Evolutionary conservation across 2,329 filamentous ascomycete genomes (phyloP), one percentile per base, ranked within the genome.

Genomic region (Alternaria panax): DNA sequence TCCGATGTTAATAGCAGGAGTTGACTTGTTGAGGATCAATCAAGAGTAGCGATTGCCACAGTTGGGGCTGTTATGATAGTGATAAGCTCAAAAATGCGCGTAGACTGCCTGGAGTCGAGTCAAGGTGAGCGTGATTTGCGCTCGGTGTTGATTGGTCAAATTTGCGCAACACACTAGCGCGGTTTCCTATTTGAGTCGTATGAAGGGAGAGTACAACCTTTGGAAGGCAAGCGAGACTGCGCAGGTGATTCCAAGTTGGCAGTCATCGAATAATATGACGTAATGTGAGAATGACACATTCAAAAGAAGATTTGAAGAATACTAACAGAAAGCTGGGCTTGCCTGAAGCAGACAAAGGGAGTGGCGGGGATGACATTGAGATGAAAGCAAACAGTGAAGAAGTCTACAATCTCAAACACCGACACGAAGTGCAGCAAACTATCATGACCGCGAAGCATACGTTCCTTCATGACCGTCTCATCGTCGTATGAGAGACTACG

Each of bases 101-200:
- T 38, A 51, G 28, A 30, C 25, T n/a, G 50, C n/a, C 9, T 24
- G 30, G 22, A 16, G 22, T n/a, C 24, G n/a, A 43, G 42, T 25
- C 18, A 12, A 47, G 27, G 25, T 57, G 48, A 36, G 27, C 34
- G 45, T 48, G 45, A 34, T 48, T 48, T 48, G 45, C 45, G 40
- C 25, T 42, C 3, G 14, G 25, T 38, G 32, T 11, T 48, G 51
- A 50, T 54, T 59, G 56, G 51, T 12, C 12, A 24, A 24, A 40
- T 11, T 27, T 41, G 43, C 47, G 20, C 34, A 36, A 20, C 41
- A 28, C 14, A 38, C 42, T 40, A 50, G 41, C 46, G 54, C 28
- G 42, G 14, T 51, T 55, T 56, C 57, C 52, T 18, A 1, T 25
- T 46, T 55, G 32, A 32, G 34, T n/a, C 4, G 22, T 18, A 25